Base-by-base conservation (phyloP, 371 early-diverging fungal species). In the Mortierella sp. region DNA sequence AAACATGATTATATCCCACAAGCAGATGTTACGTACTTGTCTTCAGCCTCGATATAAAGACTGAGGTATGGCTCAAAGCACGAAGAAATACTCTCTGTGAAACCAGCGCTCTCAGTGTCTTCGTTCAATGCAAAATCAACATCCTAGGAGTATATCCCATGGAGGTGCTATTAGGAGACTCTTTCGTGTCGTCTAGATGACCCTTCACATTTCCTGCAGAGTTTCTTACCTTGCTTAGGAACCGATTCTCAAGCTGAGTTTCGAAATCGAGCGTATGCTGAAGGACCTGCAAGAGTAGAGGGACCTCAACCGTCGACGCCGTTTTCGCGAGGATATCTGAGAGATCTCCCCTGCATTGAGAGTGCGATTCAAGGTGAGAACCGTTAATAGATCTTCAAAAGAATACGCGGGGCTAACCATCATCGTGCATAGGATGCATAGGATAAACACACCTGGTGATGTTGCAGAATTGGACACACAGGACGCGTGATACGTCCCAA, bases 231-330 rank as follows among this genome's bases (percentile, higher is more conserved):
- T 69, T 78, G 73, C 67, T 81, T 45, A 80, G 73, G 61, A 90
- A 96, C 54, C 93, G 80, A 41, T 89, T 91, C 29, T 84, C 82
- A 8, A 97, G 80, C 71, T 95, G 95, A 9, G 80, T 77, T 79
- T 98, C 98, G 76, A 97, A 97, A 29, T 95, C 95, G 47, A 93
- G 82, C 0, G 98, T 96, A 13, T 89, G 79, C 39, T 94, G 91
- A 48, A 98, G 65, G 0, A 90, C 91, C 34, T 87, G 81, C 17
- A 96, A 74, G 56, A 96, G 78, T 6, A 82, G 80, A 45, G 90
- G 91, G 0, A 94, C 93, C 64, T 89, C 89, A 8, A 88, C 78
- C 6, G 78, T 79, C 16, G 83, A 85, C 1, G 60, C 56, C 6
- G 55, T 54, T 40, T 80, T 82, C 0, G 82, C 73, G 56, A 92